A percentile compares a stretch with the other conserved stretches of the same genome.
These are phyloP conservation scores for Coemansia sp. DNA, from an alignment of 192 early-diverging fungal genomes.

Conservation along the genomic window DNA sequence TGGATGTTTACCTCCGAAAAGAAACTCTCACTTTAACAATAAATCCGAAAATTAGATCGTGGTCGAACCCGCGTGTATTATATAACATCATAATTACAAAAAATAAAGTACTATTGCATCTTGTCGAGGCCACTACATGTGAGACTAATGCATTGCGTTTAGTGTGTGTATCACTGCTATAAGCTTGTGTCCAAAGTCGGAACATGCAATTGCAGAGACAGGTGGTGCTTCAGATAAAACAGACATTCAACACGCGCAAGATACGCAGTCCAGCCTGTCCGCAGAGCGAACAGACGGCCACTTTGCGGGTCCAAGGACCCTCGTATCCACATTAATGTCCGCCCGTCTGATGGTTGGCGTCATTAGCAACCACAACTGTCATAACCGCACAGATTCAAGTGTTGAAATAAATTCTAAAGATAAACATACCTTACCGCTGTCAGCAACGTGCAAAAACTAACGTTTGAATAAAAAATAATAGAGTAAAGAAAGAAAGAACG, in stretches of 20 bases:
- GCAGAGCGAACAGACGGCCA: conserved; percentile 28
- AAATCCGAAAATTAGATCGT: not conserved
- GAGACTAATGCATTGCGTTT: not conserved
- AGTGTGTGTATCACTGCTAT: not conserved
- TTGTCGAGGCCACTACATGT: not conserved
- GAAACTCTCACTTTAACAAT: not conserved
- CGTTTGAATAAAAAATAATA: not conserved
- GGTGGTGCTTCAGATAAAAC: conserved; percentile 44
- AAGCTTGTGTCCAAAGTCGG: not conserved
- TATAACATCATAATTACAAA: not conserved
- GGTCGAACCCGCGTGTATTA: not conserved
- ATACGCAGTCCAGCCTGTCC: conserved; percentile 46
- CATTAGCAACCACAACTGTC: conserved; percentile 23
- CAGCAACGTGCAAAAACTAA: conserved; percentile 1
- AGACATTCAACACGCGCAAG: conserved; percentile 54
- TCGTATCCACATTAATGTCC: conserved; percentile 49
- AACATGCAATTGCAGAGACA: not conserved
- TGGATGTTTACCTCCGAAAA: not conserved
- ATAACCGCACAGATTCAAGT: not conserved
- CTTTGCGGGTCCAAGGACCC: conserved; percentile 33
- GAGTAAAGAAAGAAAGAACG: not conserved
- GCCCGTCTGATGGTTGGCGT: conserved; percentile 52
- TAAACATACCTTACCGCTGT: not conserved
- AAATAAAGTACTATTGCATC: not conserved
- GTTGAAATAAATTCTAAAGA: not conserved